Base-by-base conservation (phyloP, 176 grass and related monocot genomes). In the Triticum urartu region DNA sequence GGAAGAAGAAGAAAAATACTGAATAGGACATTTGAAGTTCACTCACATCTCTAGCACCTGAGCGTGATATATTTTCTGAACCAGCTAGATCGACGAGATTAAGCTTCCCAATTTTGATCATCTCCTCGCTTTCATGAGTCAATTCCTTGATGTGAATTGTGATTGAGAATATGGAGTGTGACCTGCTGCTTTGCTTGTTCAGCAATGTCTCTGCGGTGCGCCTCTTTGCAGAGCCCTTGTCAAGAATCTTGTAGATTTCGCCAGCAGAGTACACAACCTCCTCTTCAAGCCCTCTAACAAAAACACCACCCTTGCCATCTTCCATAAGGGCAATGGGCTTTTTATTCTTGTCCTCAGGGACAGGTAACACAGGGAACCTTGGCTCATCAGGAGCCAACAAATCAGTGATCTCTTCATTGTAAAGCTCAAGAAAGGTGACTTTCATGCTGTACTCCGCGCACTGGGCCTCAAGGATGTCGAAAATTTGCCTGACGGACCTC, bases 31-130 rank as follows among this genome's bases (percentile, higher is more conserved):
- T 72, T 80, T 30, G 47, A 60, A 83, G 62, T 63, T 58, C 38
- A 99, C 97, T 97, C 89, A 99, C 97, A 85, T 99, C 97, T 97
- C 94, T 94, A 80, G 97, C 97, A 83, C 97, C 97, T 70, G 97
- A 99, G 21, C 97, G 90, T 63, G 97, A 99, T 75, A 99, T 99
- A 84, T 99, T 99, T 83, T 99, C 97, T 85, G 97, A 99, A 86
- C 97, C 97, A 64, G 97, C 97, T 67, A 99, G 90, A 93, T 99
- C 97, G 0, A 99, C 97, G 86, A 99, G 94, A 94, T 99, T 99
- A 91, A 99, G 94, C 89, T 99, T 99, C 83, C 97, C 97, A 63
- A 95, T 95, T 86, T 99, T 99, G 84, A 99, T 99, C 97, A 99
- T 97, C 83, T 99, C 97, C 84, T 99, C 97, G 7, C 97, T 89